phyloP scores from a whole-genome alignment of 169 alveolate genomes.

The Plasmodium knowlesi region DNA sequence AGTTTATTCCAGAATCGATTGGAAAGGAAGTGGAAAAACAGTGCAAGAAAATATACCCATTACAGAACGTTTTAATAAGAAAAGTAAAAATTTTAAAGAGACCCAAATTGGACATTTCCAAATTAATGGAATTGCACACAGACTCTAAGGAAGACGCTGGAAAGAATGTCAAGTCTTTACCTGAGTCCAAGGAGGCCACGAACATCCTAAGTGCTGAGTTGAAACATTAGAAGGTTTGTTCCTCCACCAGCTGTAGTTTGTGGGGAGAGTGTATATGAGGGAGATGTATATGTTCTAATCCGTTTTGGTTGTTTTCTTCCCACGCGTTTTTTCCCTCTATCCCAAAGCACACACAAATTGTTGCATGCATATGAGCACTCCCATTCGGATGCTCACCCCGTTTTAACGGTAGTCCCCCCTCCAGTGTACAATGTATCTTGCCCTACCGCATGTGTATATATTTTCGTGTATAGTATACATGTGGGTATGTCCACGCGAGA shows the following conservation, averaged over 20 bases:
- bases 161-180: constrained; percentile 78
- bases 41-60: constrained; percentile 96
- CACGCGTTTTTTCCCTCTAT: not conserved
- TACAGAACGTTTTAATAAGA: constrained; percentile 96
- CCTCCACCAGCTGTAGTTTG: not conserved
- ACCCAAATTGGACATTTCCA: constrained; percentile 95
- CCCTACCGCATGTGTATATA: constrained; percentile 8
- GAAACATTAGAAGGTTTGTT: constrained; percentile 35
- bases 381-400: not conserved
- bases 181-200: constrained; percentile 85
- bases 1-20: constrained; percentile 95
- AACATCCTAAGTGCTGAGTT: constrained; percentile 84
- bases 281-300: not conserved
- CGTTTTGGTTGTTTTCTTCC: not conserved
- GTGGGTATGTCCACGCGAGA: not conserved
- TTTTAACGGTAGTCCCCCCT: not conserved
- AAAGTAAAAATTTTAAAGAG: constrained; percentile 97
- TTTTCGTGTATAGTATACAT: not conserved
- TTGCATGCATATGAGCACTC: not conserved
- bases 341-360: not conserved
- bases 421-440: not conserved
- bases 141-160: constrained; percentile 90
- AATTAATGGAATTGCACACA: constrained; percentile 92
- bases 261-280: not conserved
- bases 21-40: constrained; percentile 97